Evolutionary conservation across 2,329 filamentous ascomycete species (phyloP), one percentile per base, ranked within the genome.

Genomic region (Fusarium sp.): DNA sequence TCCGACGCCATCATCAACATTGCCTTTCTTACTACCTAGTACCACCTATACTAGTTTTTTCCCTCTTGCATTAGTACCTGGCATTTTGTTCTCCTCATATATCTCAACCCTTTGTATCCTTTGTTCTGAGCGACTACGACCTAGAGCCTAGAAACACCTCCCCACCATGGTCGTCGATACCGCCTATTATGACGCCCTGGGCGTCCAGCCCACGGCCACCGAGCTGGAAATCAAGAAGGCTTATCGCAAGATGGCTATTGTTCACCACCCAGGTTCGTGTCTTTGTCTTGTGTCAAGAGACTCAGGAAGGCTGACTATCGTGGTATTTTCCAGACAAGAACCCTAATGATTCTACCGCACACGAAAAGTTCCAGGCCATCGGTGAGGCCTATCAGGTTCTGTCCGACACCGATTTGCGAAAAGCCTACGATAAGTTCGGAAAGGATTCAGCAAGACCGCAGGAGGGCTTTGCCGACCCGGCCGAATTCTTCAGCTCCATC

Each of bases 401-500:
- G 68, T 96, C 92, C 77, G 92, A 98, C 78, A 86, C 90, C 72
- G 92, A 97, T 63, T 87, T 98, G 68, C 91, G 96, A 75, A 93
- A 92, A 76, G 91, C 93, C 77, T 99, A 99, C 84, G 96, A 99
- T 82, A 97, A 97, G 81, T 95, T 91, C 85, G 96, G 96, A 79
- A 98, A 98, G 82, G 96, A 99, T 76, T 90, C 93, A 72, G 95
- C 96, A 7, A 93, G 95, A 77, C 96, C 96, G 1, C 90, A 91
- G 74, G 92, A 94, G 75, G 96, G 96, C 67, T 99, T 99, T 80
- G 93, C 93, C 85, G 96, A 99, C 79, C 96, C 96, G 2, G 88
- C 94, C 69, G 96, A 99, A 82, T 99, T 99, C 87, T 99, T 99
- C 83, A 92, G 92, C 76, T 97, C 95, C 85, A 99, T 99, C 74